Evolutionary conservation across 2,329 filamentous ascomycete species (phyloP), one percentile per base, ranked within the genome.

Genomic region (Fusarium cicatricum): DNA sequence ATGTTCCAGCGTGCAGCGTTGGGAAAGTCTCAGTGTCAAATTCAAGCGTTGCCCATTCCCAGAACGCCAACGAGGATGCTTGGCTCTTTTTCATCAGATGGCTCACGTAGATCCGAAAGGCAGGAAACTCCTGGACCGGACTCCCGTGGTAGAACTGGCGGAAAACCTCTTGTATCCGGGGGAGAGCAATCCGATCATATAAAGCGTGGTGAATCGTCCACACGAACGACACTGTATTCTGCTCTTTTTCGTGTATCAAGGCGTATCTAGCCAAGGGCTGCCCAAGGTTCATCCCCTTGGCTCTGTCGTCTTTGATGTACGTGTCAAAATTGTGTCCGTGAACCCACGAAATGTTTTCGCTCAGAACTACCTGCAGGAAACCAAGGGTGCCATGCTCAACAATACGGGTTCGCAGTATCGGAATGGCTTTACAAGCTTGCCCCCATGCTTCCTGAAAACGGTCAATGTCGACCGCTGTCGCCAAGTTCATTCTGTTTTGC

Each of bases 171-270:
- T 53, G 23, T 31, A 53, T 48, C 10, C 31, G 50, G 4, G 19
- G 50, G 23, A 53, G 50, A 48, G 50, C 26, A 21, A 47, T 23
- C 10, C 51, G 23, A 14, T 54, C 51, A 14, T 54, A 54, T 11
- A 54, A 12, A 11, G 51, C 38, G 39, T 54, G 51, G 21, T 54
- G 51, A 23, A 54, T 16, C 0, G 51, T 54, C 51, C 51, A 54
- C 8, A 54, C 44, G 10, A 54, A 43, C n/a, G 31, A 45, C 42
- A 33, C 11, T 9, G 12, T 4, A 15, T n/a, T 14, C 15, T 37
- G 12, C 14, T 48, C 19, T 21, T 21, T 3, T 11, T 39, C 19
- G 6, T 14, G 11, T 16, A 49, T 40, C 31, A 48, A 36, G 33
- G 51, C 44, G n/a, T 43, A 54, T 19, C 51, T 33, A 2, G 28